Percentiles rank a stretch among this genome's conserved stretches.
Evolutionary conservation across 2,329 filamentous ascomycete genomes (phyloP).

Genomic region (Scedosporium boydii): DNA sequence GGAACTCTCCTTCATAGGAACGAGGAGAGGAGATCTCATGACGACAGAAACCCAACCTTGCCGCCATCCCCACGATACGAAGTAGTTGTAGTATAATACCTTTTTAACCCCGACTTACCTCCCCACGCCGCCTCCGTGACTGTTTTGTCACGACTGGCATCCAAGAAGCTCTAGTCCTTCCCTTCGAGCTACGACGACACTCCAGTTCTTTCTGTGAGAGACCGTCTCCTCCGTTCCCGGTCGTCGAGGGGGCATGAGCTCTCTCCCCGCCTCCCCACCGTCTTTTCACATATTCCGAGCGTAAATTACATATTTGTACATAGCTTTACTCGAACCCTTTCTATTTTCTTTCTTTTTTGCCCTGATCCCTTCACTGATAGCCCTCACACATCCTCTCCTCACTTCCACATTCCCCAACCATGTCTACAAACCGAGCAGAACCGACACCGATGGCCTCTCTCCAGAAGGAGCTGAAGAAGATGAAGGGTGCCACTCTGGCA

Average conservation of each 20-base stretch:
- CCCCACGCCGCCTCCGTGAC: background rate
- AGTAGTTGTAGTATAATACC: background rate
- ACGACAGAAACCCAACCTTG: background rate
- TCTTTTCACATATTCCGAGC: background rate
- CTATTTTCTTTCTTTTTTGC: background rate
- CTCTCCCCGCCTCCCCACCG: no score
- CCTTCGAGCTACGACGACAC: no score
- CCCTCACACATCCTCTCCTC: background rate
- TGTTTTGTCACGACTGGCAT: no score
- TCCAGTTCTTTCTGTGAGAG: background rate
- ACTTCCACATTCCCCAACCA: background rate
- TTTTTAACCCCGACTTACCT: background rate
- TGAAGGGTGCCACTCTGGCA: constrained; percentile 58
- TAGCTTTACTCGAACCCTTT: background rate
- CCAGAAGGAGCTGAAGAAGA: constrained; percentile 63
- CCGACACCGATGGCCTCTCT: constrained; percentile 43
- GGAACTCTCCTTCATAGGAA: background rate
- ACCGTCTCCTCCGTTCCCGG: background rate
- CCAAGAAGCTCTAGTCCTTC: no score
- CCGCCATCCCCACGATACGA: background rate
- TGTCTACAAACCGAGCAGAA: constrained; percentile 7
- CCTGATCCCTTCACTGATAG: background rate
- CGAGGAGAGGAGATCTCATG: background rate
- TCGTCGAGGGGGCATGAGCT: no score
- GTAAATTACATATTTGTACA: background rate